These are phyloP conservation scores for Corymbia calophylla DNA, from an alignment of 441 rosid genomes.

Conservation along the genomic window DNA sequence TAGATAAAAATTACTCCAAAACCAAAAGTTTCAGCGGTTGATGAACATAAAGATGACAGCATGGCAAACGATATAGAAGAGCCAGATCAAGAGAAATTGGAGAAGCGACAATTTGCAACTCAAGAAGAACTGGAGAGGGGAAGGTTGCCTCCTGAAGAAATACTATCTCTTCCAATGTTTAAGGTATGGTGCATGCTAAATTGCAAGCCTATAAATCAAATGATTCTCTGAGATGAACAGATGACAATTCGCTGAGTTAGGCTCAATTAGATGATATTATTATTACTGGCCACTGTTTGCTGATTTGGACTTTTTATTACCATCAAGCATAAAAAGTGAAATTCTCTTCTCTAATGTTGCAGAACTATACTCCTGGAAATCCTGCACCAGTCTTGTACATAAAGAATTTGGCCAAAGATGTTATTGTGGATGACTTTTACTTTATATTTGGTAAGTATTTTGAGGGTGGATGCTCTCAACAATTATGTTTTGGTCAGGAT, in stretches of 20 bases:
- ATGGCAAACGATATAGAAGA: constrained; percentile 29
- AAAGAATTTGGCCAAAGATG: constrained; percentile 91
- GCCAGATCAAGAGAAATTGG: constrained; percentile 28
- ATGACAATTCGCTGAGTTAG: not conserved
- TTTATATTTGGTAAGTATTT: constrained; percentile 71
- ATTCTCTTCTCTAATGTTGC: constrained; percentile 24
- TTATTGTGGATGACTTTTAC: constrained; percentile 70
- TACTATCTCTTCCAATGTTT: constrained; percentile 87
- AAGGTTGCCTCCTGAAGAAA: constrained; percentile 83
- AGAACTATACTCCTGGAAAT: constrained; percentile 86
- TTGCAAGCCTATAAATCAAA: not conserved
- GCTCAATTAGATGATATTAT: not conserved
- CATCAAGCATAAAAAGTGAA: not conserved
- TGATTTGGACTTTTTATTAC: not conserved
- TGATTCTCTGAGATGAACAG: not conserved
- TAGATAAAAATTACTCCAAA: constrained; percentile 81
- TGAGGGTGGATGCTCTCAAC: not conserved
- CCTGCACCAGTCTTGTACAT: constrained; percentile 79
- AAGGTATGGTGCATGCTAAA: constrained; percentile 41
- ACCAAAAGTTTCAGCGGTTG: constrained; percentile 16
- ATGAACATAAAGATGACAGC: constrained; percentile 40
- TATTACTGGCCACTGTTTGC: not conserved
- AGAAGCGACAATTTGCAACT: constrained; percentile 41
- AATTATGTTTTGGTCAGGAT: not conserved
- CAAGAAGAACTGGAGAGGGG: constrained; percentile 66